Evolutionary conservation across 1,139 yeast genomes (phyloP).

Genomic region (Pichia sp.): DNA sequence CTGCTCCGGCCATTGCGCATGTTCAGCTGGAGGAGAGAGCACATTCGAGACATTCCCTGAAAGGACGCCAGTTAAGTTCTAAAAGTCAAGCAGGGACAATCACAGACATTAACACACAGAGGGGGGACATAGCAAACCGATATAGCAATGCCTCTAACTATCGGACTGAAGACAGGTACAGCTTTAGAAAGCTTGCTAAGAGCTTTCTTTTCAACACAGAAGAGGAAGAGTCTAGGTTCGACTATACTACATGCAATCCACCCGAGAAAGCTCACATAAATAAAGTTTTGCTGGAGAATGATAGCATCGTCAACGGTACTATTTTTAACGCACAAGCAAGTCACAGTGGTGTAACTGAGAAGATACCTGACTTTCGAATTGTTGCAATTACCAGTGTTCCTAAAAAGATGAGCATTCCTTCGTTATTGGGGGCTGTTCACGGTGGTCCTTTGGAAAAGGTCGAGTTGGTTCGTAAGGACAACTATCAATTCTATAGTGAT

Average conservation of each 20-base stretch:
- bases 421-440: conserved; percentile 49
- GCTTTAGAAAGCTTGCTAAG: conserved; percentile 23
- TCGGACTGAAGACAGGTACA: conserved; percentile 18
- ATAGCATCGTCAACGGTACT: neutral
- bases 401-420: conserved; percentile 37
- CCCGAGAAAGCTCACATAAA: too few relatives aligned
- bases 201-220: conserved; percentile 15
- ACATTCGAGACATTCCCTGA: too few relatives aligned
- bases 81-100: too few relatives aligned
- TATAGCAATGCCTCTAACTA: neutral
- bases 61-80: too few relatives aligned
- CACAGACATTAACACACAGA: too few relatives aligned
- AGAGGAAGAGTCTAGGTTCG: too few relatives aligned
- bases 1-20: too few relatives aligned
- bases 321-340: neutral
- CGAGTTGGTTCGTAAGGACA: conserved; percentile 16
- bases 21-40: too few relatives aligned
- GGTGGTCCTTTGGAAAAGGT: conserved; percentile 74
- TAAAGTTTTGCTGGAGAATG: neutral
- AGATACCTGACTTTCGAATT: conserved; percentile 14
- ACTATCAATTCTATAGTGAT: conserved; percentile 7
- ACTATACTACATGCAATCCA: too few relatives aligned
- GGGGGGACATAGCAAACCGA: too few relatives aligned
- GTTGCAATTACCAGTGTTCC: conserved; percentile 34
- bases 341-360: too few relatives aligned